Conservation (phyloP, 2,329 filamentous ascomycete genomes). For the Fusarium devonianum region DNA sequence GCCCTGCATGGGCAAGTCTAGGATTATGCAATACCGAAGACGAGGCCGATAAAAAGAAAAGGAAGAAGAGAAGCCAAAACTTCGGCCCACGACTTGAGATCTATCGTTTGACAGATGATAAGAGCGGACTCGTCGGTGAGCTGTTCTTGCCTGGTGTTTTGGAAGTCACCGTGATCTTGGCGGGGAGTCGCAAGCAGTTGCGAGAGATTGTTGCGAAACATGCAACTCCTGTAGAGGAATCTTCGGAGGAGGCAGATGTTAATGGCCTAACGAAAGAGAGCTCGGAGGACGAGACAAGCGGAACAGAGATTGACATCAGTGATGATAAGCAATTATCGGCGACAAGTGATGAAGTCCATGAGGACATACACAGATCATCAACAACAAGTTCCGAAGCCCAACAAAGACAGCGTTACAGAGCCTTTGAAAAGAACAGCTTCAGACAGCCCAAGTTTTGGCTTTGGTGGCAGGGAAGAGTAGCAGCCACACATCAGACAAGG, state of each 20-base stretch:
- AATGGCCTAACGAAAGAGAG: neutral
- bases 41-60: neutral
- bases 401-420: neutral
- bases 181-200: constrained; percentile 11
- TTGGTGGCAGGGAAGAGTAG: constrained; percentile 1
- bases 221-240: neutral
- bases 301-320: neutral
- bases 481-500: no score
- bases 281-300: neutral
- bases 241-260: neutral
- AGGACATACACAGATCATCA: neutral
- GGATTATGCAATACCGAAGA: neutral
- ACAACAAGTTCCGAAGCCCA: neutral
- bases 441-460: constrained; percentile 27
- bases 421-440: constrained; percentile 23
- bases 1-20: neutral
- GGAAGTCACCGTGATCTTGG: constrained; percentile 6
- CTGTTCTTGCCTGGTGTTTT: constrained; percentile 1
- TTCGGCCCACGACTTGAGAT: neutral
- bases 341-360: neutral
- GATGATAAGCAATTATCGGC: neutral
- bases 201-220: neutral
- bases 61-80: neutral
- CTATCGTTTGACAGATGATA: neutral
- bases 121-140: constrained; percentile 2